Evolutionary conservation across 306 rosid genomes (phyloP).

Genomic region (Vicia sativa): DNA sequence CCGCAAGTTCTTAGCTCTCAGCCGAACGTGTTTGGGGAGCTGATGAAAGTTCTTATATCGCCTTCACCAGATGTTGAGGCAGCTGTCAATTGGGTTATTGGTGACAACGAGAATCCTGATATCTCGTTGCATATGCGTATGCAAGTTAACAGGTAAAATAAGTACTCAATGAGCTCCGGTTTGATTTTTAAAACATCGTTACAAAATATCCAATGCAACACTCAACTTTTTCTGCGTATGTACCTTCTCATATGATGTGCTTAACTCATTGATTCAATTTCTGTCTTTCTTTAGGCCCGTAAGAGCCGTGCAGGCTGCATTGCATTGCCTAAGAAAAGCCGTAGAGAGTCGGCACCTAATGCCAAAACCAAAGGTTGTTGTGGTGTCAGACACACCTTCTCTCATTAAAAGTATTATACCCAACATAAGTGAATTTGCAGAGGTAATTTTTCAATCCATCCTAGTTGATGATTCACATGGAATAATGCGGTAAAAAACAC

Average conservation of each 20-base stretch:
- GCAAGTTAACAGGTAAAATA: conserved; percentile 79
- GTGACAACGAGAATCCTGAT: conserved; percentile 76
- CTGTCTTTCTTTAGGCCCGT: conserved; percentile 59
- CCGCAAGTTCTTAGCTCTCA: conserved; percentile 63
- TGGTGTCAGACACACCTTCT: conserved; percentile 88
- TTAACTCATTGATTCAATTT: conserved; percentile 33
- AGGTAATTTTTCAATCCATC: conserved; percentile 58
- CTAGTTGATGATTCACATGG: conserved; percentile 7
- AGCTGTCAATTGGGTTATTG: conserved; percentile 81
- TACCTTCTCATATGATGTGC: conserved; percentile 16
- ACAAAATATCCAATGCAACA: neutral
- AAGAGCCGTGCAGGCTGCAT: conserved; percentile 78
- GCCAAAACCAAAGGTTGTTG: conserved; percentile 71
- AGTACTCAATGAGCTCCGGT: neutral
- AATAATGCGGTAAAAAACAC: no score
- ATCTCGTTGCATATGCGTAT: conserved; percentile 92
- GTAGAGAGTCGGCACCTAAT: conserved; percentile 40
- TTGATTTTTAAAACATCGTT: no score
- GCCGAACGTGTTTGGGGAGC: conserved; percentile 93
- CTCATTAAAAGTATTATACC: conserved; percentile 59
- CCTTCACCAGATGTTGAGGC: conserved; percentile 82
- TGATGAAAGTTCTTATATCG: conserved; percentile 84
- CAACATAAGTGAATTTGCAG: conserved; percentile 71
- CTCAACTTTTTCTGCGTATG: neutral
- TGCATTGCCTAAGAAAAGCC: conserved; percentile 70